Percentiles rank a stretch among this genome's conserved stretches.
phyloP scores from a whole-genome alignment of 176 grass and related monocot species.

The Thalia dealbata region DNA sequence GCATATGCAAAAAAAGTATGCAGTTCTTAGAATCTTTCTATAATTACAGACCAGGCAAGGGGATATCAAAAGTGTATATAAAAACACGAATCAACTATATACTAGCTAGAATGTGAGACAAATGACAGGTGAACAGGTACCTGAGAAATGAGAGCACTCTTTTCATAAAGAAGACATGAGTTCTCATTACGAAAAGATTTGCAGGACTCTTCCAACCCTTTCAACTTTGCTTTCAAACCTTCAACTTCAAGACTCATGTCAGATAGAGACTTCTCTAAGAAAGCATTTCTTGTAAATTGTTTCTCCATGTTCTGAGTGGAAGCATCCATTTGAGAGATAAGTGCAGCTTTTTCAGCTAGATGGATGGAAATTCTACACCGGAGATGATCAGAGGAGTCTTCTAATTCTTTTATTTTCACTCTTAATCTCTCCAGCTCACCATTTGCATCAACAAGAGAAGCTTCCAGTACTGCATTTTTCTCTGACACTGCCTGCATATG shows the following conservation, averaged over 20 bases:
- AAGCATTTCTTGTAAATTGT: conserved; percentile 47
- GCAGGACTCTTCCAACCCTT: conserved; percentile 42
- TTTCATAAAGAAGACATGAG: conserved; percentile 55
- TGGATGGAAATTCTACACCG: conserved; percentile 36
- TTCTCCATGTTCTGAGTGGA: conserved; percentile 73
- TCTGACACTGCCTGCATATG: conserved; percentile 51
- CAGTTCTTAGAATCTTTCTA: no score
- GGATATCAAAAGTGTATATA: not conserved
- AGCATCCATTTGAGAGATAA: conserved; percentile 40
- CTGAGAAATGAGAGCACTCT: conserved; percentile 52
- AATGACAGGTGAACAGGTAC: conserved; percentile 18
- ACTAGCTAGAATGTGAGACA: not conserved
- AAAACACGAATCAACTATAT: not conserved
- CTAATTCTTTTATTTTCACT: conserved; percentile 42
- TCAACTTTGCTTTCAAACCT: conserved; percentile 49
- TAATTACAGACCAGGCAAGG: no score
- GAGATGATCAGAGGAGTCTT: conserved; percentile 64
- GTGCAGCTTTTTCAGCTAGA: conserved; percentile 43
- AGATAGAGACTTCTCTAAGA: conserved; percentile 65
- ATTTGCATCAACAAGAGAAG: conserved; percentile 42
- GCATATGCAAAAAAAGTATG: not conserved
- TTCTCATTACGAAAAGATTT: conserved; percentile 47
- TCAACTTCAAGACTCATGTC: conserved; percentile 58
- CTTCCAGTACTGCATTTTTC: conserved; percentile 59
- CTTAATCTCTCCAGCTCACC: conserved; percentile 45